These are phyloP conservation scores for Cladosporium sp. DNA, from an alignment of 2,329 filamentous ascomycete species.

Conservation along the genomic window DNA sequence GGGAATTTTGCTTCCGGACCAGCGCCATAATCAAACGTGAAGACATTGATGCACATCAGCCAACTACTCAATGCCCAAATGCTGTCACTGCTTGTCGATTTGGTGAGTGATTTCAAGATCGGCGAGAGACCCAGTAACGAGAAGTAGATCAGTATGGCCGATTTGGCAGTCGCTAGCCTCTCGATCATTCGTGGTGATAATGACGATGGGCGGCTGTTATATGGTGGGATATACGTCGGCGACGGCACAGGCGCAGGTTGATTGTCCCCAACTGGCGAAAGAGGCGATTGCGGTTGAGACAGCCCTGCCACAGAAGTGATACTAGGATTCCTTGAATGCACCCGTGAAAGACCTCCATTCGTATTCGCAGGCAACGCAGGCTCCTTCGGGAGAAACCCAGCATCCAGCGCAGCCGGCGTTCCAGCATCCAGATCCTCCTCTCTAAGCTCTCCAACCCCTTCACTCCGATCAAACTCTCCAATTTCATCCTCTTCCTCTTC, in stretches of 20 bases:
- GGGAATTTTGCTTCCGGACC: slow-evolving; percentile 60
- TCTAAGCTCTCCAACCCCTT: background rate
- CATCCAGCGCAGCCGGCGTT: slow-evolving; percentile 2
- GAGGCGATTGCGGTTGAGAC: background rate
- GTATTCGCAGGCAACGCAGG: background rate
- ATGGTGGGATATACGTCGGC: slow-evolving; percentile 29
- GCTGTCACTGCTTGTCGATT: slow-evolving; percentile 84
- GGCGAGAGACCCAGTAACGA: slow-evolving; percentile 87
- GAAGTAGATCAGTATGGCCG: slow-evolving; percentile 86
- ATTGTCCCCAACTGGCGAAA: background rate
- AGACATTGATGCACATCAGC: slow-evolving; percentile 91
- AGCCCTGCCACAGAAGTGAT: slow-evolving; percentile 45
- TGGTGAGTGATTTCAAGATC: slow-evolving; percentile 93
- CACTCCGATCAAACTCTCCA: background rate
- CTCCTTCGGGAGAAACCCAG: background rate
- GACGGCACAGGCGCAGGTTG: background rate
- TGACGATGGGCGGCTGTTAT: slow-evolving; percentile 28
- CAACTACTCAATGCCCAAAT: slow-evolving; percentile 97
- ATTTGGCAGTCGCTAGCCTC: slow-evolving; percentile 79
- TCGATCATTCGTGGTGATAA: slow-evolving; percentile 56
- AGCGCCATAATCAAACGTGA: slow-evolving; percentile 94
- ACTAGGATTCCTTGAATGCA: slow-evolving; percentile 47
- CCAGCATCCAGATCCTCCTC: slow-evolving; percentile 2
- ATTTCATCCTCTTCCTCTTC: slow-evolving; percentile 37
- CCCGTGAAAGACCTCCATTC: background rate